Base-by-base conservation (phyloP, 192 early-diverging fungal genomes). In the Cladochytrium replicatum region DNA sequence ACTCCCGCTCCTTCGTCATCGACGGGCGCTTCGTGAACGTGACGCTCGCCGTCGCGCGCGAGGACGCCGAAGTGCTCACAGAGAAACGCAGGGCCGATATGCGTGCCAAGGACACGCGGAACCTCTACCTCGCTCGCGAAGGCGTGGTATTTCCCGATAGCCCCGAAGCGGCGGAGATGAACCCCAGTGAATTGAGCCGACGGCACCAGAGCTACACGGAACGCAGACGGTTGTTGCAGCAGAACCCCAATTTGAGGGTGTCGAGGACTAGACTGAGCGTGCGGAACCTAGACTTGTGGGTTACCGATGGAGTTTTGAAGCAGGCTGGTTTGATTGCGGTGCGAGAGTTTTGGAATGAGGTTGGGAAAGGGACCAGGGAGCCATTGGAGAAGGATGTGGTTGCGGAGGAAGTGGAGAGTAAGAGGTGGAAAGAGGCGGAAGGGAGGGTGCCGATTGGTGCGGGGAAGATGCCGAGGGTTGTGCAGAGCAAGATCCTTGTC, bases 61-160 rank as follows among this genome's bases (percentile, higher is more conserved):
- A 64, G 3, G 70, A 82, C 13, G 91, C 91, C 4, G 55, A 61
- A 9, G 58, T 75, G 30, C 66, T 95, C 13, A 69, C 77, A 21
- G 71, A 81, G 41, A 50, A 78, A 30, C 71, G 73, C 8, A 64
- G 69, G 41, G 64, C 71, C 46, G 73, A 77, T 41, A 78, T 78
- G 41, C 75, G 82, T 48, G 57, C 63, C 26, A 77, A 82, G 42
- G 93, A 97, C 64, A 75, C 78, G 43, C 86, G 93, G 27, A 85
- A 85, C 57, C 42, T 89, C 26, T 97, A 95, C 55, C 62, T 97
- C 57, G 81, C 93, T 66, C 79, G 85, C 40, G 92, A 97, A 70
- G 91, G 89, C 51, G 80, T 90, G 24, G 74, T 97, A 43, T 91
- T 89, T 57, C 83, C 86, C 0, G 80, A 89, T 39, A 80, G 89